Evolutionary conservation across 257 asterid species (phyloP).

Genomic region (Anisodus acutangulus): DNA sequence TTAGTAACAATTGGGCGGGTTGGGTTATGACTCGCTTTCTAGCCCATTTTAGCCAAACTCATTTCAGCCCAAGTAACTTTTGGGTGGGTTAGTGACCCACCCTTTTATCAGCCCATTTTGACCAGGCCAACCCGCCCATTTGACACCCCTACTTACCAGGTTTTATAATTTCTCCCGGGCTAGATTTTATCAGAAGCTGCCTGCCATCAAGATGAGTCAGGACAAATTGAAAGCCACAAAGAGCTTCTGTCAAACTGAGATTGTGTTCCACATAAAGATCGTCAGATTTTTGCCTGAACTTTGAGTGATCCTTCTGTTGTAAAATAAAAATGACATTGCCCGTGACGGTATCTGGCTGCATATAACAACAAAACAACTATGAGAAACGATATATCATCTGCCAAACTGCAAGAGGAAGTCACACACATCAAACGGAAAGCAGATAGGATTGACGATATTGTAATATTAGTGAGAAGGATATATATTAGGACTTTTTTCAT

Average conservation of each 20-base stretch:
- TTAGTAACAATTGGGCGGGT: no score
- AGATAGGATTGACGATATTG: background rate
- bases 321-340: constrained; percentile 37
- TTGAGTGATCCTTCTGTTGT: constrained; percentile 44
- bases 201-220: constrained; percentile 49
- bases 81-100: no score
- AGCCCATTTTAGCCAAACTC: no score
- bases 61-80: no score
- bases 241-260: constrained; percentile 43
- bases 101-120: no score
- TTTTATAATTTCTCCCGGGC: constrained; percentile 44
- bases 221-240: constrained; percentile 45
- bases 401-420: background rate
- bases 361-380: constrained; percentile 22
- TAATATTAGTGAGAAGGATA: background rate
- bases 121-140: no score
- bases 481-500: no score
- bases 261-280: constrained; percentile 45
- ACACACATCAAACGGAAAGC: background rate
- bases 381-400: background rate
- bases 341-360: constrained; percentile 50
- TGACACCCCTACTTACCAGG: constrained; percentile 36
- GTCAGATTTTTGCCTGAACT: constrained; percentile 41
- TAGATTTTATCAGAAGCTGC: constrained; percentile 42
- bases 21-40: no score